Conservation (phyloP, 2,329 filamentous ascomycete species). For the Aureobasidium mangrovei region DNA sequence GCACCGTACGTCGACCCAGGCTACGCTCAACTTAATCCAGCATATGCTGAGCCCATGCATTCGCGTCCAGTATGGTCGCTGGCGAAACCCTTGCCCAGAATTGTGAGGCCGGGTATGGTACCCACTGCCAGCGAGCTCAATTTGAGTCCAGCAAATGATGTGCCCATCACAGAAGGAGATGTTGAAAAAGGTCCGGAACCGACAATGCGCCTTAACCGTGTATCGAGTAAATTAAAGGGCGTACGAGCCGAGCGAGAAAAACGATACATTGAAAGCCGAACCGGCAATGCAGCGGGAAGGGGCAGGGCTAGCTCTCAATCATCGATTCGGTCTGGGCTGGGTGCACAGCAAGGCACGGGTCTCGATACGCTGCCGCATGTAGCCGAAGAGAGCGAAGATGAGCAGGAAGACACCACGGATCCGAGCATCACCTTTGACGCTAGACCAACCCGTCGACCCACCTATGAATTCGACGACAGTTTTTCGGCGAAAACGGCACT, state of each 20-base stretch:
- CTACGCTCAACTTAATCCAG: constrained; percentile 10
- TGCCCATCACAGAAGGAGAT: constrained; percentile 6
- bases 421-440: neutral
- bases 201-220: neutral
- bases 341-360: constrained; percentile 1
- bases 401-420: constrained; percentile 1
- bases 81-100: constrained; percentile 6
- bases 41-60: constrained; percentile 7
- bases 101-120: constrained; percentile 13
- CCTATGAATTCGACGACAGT: constrained; percentile 11
- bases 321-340: neutral
- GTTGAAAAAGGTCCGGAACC: constrained; percentile 9
- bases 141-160: neutral
- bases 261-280: neutral
- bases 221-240: constrained; percentile 1
- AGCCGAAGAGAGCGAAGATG: neutral
- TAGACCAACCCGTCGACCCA: neutral
- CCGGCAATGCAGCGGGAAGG: neutral
- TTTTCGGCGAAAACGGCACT: constrained; percentile 3
- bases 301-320: constrained; percentile 4
- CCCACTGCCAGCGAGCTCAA: constrained; percentile 4
- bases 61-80: constrained; percentile 5
- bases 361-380: neutral
- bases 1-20: constrained; percentile 11
- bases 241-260: constrained; percentile 6